Conservation (phyloP, 2,329 filamentous ascomycete genomes). For the Macrophomina pseudophaseolina region DNA sequence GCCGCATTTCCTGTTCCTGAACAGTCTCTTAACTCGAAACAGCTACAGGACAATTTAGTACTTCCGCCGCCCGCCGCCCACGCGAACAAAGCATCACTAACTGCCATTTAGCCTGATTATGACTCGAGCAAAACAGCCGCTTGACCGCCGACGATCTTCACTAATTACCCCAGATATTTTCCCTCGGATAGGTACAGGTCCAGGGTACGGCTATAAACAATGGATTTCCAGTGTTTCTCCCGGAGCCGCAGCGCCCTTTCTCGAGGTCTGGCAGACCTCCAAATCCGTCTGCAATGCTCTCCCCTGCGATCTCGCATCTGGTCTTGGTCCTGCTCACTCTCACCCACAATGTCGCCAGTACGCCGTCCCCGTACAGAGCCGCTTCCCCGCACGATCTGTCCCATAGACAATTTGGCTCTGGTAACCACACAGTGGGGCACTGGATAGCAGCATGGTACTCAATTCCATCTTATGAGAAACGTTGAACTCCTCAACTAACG, state of each 20-base stretch:
- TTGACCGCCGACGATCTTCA: not conserved
- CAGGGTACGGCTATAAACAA: not conserved
- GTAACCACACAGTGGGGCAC: slow-evolving; percentile 46
- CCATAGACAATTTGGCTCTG: slow-evolving; percentile 7
- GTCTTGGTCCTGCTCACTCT: not conserved
- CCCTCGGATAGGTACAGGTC: not conserved
- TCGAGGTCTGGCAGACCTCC: not conserved
- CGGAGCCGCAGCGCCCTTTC: not conserved
- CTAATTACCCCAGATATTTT: not conserved
- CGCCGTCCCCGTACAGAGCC: not conserved
- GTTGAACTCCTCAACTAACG: not conserved
- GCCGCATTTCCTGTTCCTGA: slow-evolving; percentile 9
- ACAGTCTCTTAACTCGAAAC: slow-evolving; percentile 4
- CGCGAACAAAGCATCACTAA: not conserved
- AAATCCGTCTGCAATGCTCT: not conserved
- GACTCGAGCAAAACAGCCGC: slow-evolving; percentile 1
- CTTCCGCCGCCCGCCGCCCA: not conserved
- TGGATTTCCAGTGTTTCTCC: not conserved
- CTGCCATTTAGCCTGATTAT: slow-evolving; percentile 13
- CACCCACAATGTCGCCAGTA: not conserved
- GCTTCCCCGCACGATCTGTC: not conserved
- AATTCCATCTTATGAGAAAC: not conserved
- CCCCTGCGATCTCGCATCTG: not conserved
- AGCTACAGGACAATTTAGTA: not conserved
- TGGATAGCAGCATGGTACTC: slow-evolving; percentile 64